Evolutionary conservation across 345 rosid genomes (phyloP), one percentile per base, ranked within the genome.

Genomic region (Orychophragmus violaceus): DNA sequence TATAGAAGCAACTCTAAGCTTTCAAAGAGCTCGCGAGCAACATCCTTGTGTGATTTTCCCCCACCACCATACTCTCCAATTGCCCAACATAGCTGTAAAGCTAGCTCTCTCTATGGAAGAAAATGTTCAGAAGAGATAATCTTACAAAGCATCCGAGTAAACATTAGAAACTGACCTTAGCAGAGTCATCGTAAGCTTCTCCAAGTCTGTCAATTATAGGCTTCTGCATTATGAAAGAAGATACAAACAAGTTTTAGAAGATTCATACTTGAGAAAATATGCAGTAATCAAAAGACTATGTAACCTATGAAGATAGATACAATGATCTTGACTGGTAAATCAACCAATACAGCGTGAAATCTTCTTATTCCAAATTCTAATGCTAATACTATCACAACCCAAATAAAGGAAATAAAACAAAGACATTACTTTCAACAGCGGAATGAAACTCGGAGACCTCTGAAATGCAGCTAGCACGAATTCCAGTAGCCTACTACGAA

Each of bases 51-150:
- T 52, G 90, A 76, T 69, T 59, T 86, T 36, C 97, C 96, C 7
- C 97, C 99, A 16, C 99, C 99, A 56, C 89, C 95, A 71, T 94
- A 85, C 82, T 94, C 97, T 59, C 99, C 99, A 50, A 90, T 84
- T 71, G 99, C 96, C 99, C 99, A 94, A 75, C 99, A 94, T 53
- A 94, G 77, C 37, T 90, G 92, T 68, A 94, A 76, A 25, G 99
- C 99, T 80, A 94, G 62, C 75, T 94, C 97, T 72, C 83, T 83
- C 96, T 90, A 59, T 7, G 69, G 37, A 51, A 35, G n/a, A 64
- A 48, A 30, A 36, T 46, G 46, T 58, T 60, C 46, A 42, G 36
- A 37, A 21, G 28, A 64, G 28, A 61, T 30, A 22, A 13, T 37
- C 33, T 13, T 28, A 29, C 21, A 37, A 64, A 23, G 16, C 13